Conservation (phyloP, 2,329 filamentous ascomycete genomes). For the Macroventuria anomochaeta region DNA sequence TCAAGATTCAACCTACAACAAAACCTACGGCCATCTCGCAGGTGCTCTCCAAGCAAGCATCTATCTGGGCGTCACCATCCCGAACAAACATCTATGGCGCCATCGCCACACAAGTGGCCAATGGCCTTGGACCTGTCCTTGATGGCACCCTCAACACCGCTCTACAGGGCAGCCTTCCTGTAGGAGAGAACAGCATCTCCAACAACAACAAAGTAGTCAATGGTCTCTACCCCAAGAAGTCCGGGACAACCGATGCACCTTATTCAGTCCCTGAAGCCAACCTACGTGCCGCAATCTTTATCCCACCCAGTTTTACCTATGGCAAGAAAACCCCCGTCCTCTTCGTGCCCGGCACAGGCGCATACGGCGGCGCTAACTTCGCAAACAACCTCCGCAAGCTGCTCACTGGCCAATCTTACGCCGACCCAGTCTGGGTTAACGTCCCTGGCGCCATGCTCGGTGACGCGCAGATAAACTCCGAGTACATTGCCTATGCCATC, state of each 20-base stretch:
- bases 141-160: constrained; percentile 24
- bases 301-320: constrained; percentile 55
- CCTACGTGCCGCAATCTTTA: constrained; percentile 61
- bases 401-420: constrained; percentile 38
- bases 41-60: constrained; percentile 12
- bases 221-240: constrained; percentile 48
- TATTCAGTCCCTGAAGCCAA: constrained; percentile 57
- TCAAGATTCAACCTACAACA: constrained; percentile 21
- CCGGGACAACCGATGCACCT: constrained; percentile 52
- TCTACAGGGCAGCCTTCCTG: constrained; percentile 21
- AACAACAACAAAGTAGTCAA: constrained; percentile 30
- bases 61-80: constrained; percentile 27
- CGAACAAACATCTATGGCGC: constrained; percentile 25
- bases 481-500: constrained; percentile 65
- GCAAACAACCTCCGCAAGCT: constrained; percentile 59
- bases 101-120: constrained; percentile 31
- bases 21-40: constrained; percentile 27
- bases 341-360: constrained; percentile 61
- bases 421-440: constrained; percentile 61
- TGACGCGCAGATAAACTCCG: constrained; percentile 60
- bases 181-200: constrained; percentile 31
- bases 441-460: constrained; percentile 56
- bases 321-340: constrained; percentile 58
- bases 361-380: constrained; percentile 56
- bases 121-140: constrained; percentile 23